Evolutionary conservation across 2,329 filamentous ascomycete genomes (phyloP).

Genomic region (Cryphonectria nitschkei): DNA sequence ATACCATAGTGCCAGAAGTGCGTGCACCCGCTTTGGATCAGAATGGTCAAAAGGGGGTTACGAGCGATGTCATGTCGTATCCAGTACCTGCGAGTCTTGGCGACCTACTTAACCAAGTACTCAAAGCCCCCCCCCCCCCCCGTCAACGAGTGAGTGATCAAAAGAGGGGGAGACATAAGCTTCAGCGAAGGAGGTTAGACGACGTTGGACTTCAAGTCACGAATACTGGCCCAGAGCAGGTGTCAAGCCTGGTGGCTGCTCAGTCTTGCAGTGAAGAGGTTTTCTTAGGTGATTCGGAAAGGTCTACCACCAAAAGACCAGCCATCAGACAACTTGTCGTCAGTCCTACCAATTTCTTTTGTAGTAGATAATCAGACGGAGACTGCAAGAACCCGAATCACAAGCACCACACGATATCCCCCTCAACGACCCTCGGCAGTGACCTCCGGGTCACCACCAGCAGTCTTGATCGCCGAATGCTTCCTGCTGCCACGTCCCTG

Average conservation of each 20-base stretch:
- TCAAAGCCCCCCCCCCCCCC: not conserved
- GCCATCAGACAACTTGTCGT: too few species aligned
- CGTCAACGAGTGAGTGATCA: not conserved
- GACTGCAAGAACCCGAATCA: not conserved
- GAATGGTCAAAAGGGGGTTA: not conserved
- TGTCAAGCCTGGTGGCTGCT: not conserved
- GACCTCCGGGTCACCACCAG: not conserved
- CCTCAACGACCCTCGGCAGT: constrained; percentile 1
- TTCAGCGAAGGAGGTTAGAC: not conserved
- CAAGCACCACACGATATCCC: not conserved
- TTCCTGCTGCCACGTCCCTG: constrained; percentile 20
- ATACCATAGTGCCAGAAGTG: too few species aligned
- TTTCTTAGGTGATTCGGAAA: not conserved
- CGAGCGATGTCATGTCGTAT: not conserved
- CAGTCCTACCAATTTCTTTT: not conserved
- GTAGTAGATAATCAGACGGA: not conserved
- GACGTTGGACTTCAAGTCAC: not conserved
- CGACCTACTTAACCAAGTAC: not conserved
- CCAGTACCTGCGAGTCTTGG: not conserved
- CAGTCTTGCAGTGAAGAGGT: not conserved
- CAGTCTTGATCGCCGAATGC: not conserved
- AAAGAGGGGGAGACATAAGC: not conserved
- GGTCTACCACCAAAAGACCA: not conserved
- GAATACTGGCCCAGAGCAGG: not conserved
- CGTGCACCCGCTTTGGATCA: not conserved